Percentiles rank a stretch among this genome's conserved stretches.
Conservation (phyloP, 2,329 filamentous ascomycete species). For the Colletotrichum magnum region DNA sequence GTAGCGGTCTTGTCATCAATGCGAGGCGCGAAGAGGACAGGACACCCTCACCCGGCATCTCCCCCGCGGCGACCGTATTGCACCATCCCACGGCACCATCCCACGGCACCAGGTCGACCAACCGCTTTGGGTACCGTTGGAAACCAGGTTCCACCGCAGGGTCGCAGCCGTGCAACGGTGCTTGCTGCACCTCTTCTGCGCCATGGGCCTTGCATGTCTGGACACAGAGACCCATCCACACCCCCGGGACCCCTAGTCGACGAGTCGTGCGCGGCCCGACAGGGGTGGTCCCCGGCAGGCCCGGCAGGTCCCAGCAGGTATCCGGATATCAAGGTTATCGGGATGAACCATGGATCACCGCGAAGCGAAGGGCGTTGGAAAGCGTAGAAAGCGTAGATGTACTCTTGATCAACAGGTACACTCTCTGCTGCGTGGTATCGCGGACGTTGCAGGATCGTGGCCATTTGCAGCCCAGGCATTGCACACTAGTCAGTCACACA, state of each 20-base stretch:
- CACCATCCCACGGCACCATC: slow-evolving; percentile 9
- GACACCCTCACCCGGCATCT: slow-evolving; percentile 17
- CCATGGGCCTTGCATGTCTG: slow-evolving; percentile 20
- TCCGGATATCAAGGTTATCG: slow-evolving; percentile 37
- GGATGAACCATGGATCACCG: slow-evolving; percentile 30
- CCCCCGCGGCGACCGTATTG: slow-evolving; percentile 28
- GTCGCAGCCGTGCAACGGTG: slow-evolving; percentile 25
- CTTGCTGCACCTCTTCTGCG: slow-evolving; percentile 14
- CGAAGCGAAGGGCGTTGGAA: background rate
- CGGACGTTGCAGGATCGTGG: slow-evolving; percentile 9
- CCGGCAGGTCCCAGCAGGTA: slow-evolving; percentile 10
- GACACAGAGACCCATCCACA: slow-evolving; percentile 26
- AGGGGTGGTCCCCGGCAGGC: slow-evolving; percentile 1
- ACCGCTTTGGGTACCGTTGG: slow-evolving; percentile 32
- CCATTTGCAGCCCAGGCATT: slow-evolving; percentile 17
- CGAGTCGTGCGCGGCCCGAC: slow-evolving; percentile 11
- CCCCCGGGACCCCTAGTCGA: slow-evolving; percentile 16
- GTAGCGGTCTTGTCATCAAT: background rate
- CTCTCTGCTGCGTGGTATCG: background rate
- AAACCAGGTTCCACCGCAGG: slow-evolving; percentile 31
- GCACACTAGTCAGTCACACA: slow-evolving; percentile 29
- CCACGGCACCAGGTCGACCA: slow-evolving; percentile 5
- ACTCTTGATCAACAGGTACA: slow-evolving; percentile 26
- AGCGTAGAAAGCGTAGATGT: slow-evolving; percentile 5
- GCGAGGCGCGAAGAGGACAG: background rate